Evolutionary conservation across 2,329 filamentous ascomycete genomes (phyloP).

Genomic region (Trichoderma asperellum): DNA sequence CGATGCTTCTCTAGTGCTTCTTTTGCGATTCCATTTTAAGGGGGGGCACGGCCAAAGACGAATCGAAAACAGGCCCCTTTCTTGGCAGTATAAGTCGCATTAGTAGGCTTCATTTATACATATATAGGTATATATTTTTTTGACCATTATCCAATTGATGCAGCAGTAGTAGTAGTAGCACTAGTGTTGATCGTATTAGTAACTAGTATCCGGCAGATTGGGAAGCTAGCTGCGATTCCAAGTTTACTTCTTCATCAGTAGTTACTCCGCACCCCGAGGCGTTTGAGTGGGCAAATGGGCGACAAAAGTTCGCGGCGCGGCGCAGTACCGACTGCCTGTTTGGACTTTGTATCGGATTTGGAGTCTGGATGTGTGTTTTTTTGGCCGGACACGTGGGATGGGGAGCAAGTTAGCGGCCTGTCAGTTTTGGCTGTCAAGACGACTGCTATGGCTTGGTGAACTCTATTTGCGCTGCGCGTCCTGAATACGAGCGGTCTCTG

Average conservation of each 20-base stretch:
- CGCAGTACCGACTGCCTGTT: conserved; percentile 8
- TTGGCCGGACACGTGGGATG: not conserved
- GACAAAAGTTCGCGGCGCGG: conserved; percentile 13
- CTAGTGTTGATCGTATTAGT: too few relatives aligned
- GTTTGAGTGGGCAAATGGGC: not conserved
- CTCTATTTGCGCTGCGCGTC: not conserved
- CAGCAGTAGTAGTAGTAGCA: not conserved
- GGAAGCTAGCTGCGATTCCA: not conserved
- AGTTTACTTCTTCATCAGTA: not conserved
- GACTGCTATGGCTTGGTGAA: not conserved
- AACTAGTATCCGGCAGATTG: not conserved
- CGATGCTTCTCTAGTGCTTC: not conserved
- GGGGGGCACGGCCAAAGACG: not conserved
- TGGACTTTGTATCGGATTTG: not conserved
- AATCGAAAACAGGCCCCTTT: not conserved
- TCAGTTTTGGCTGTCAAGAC: not conserved
- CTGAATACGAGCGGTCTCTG: not conserved
- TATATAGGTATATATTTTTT: not conserved
- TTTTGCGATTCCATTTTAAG: not conserved
- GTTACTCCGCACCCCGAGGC: not conserved
- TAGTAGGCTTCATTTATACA: not conserved
- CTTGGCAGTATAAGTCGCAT: not conserved
- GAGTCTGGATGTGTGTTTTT: not conserved
- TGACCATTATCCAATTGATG: not conserved
- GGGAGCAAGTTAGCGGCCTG: not conserved